These are phyloP conservation scores for Xerocomus brunneocitrinus DNA, from an alignment of 768 basidiomycete species.

Conservation along the genomic window DNA sequence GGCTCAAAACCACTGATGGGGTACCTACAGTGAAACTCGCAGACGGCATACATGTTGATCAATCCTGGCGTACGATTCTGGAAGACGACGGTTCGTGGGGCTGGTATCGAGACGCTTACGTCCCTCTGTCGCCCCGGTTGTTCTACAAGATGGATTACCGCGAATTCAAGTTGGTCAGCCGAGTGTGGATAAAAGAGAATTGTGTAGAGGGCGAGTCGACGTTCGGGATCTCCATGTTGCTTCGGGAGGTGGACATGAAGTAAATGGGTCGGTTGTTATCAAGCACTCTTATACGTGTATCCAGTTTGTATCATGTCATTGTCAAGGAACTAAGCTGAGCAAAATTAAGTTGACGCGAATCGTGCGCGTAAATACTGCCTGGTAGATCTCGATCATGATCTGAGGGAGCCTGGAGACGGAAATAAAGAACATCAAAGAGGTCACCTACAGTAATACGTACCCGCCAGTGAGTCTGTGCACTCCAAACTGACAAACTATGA, in stretches of 20 bases:
- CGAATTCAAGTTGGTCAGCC: slow-evolving; percentile 36
- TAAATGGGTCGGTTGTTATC: neutral
- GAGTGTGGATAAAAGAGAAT: slow-evolving; percentile 33
- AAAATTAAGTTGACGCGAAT: too few species aligned
- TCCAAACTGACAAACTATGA: slow-evolving; percentile 1
- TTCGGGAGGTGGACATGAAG: slow-evolving; percentile 36
- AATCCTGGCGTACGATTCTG: slow-evolving; percentile 13
- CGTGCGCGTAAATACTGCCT: too few species aligned
- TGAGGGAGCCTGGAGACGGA: neutral
- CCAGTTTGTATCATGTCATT: neutral
- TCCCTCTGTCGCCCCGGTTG: slow-evolving; percentile 45
- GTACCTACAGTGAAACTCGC: neutral
- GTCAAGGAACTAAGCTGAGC: neutral
- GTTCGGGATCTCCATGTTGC: slow-evolving; percentile 44
- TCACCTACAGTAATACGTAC: neutral
- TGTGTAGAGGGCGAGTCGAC: slow-evolving; percentile 23
- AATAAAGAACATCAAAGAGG: too few species aligned
- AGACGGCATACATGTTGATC: slow-evolving; percentile 23
- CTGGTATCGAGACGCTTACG: slow-evolving; percentile 38
- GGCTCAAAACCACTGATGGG: neutral
- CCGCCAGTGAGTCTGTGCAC: neutral
- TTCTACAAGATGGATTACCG: slow-evolving; percentile 46
- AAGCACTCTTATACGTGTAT: too few species aligned
- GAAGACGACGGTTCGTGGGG: slow-evolving; percentile 22
- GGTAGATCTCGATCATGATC: too few species aligned